Evolutionary conservation across 768 basidiomycete species (phyloP).

Genomic region (Termitomyces sp.): DNA sequence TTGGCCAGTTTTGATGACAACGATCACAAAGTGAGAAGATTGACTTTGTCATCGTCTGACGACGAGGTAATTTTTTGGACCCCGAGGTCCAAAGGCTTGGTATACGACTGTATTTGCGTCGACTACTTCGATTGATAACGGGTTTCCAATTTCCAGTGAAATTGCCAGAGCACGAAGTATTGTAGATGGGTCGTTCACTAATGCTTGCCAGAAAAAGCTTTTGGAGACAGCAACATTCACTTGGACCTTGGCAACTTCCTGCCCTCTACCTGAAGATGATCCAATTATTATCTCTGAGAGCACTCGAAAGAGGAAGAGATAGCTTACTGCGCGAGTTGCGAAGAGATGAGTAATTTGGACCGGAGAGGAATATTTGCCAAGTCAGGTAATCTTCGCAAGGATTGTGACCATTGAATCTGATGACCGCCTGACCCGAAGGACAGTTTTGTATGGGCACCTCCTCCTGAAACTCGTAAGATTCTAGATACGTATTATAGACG

Average conservation of each 20-base stretch:
- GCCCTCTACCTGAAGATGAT: conserved; percentile 15
- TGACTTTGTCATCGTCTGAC: background rate
- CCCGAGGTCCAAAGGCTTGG: background rate
- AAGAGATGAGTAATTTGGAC: conserved; percentile 14
- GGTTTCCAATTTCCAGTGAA: conserved; percentile 31
- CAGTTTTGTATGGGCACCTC: conserved; percentile 15
- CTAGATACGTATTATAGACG: conserved; percentile 18
- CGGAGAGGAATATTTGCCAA: conserved; percentile 26
- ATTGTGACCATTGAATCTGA: conserved; percentile 21
- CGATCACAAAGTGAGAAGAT: background rate
- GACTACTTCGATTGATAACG: conserved; percentile 26
- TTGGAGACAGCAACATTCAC: conserved; percentile 27
- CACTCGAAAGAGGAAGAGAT: background rate
- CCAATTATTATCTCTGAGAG: background rate
- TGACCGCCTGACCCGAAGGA: conserved; percentile 17
- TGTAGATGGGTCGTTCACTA: conserved; percentile 26
- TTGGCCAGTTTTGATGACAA: background rate
- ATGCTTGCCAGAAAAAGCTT: conserved; percentile 24
- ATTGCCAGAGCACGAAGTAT: conserved; percentile 32
- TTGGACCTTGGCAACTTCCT: conserved; percentile 29
- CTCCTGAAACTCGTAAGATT: conserved; percentile 31
- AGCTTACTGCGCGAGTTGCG: conserved; percentile 22
- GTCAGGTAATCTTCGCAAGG: conserved; percentile 17
- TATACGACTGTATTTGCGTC: conserved; percentile 8
- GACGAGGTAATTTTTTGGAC: conserved; percentile 6